Evolutionary conservation across 805 yeast species (phyloP), one percentile per base, ranked within the genome.

Genomic region (Debaryomyces castellii): DNA sequence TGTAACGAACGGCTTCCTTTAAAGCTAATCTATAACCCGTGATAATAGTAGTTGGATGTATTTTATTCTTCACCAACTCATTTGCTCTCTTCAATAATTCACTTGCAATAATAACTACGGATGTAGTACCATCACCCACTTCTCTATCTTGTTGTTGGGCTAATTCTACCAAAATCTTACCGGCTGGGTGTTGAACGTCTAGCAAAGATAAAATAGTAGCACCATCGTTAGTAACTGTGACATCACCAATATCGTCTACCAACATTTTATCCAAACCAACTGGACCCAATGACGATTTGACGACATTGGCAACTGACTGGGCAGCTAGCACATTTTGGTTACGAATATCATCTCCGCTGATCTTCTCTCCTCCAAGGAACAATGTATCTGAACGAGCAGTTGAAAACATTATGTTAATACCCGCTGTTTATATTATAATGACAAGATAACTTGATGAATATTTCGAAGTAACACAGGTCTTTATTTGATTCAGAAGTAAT

Each of bases 121-220:
- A 87, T 0, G 99, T 94, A 37, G 99, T 91, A 56, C 98, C 98
- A 62, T 91, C 98, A 50, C 97, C 99, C 44, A 94, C 97, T 70
- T 94, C 99, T 59, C 96, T 82, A 67, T 94, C 99, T 73, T 94
- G 99, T 67, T 94, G 98, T 67, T 94, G 97, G 2, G 99, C 99
- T 61, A 94, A 78, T 62, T 94, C 98, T 41, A 94, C 99, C 47
- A 94, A 74, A 57, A 94, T 94, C 71, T 90, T 92, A 14, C 98
- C 99, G 1, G 99, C 99, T 28, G 99, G 99, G 66, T 94, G 99
- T 69, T 94, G 97, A 42, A 94, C 98, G 63, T 94, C 99, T 53
- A 94, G 74, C 43, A 95, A 70, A 8, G 89, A 79, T 52, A 94
- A 74, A 58, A 94, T 94, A 4, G 99, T 94, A 48, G 99, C 99